Evolutionary conservation across 73 alveolate genomes (phyloP).

Genomic region (Effrenium voratum): DNA sequence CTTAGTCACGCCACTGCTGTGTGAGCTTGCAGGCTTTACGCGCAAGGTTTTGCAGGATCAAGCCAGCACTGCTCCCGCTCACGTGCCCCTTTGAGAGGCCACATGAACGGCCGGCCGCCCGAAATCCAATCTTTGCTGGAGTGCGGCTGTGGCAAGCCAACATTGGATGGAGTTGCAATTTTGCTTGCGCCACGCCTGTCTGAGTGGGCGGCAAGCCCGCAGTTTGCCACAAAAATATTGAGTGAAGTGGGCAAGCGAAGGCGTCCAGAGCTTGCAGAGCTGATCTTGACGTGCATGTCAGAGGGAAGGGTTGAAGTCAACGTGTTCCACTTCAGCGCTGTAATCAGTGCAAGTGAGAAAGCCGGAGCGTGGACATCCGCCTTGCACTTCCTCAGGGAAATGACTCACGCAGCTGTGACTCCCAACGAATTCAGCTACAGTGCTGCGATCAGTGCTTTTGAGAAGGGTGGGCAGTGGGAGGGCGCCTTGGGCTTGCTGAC

Average conservation of each 20-base stretch:
- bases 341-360: conserved; percentile 87
- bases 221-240: conserved; percentile 33
- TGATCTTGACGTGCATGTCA: conserved; percentile 48
- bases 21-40: no score
- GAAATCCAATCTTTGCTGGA: not conserved
- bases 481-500: not conserved
- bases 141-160: not conserved
- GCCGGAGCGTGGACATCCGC: conserved; percentile 53
- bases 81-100: no score
- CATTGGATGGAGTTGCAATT: not conserved
- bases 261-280: conserved; percentile 10
- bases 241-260: conserved; percentile 23
- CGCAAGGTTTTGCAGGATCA: no score
- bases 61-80: no score
- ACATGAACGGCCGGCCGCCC: no score
- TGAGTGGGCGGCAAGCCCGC: conserved; percentile 35
- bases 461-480: conserved; percentile 67
- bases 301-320: conserved; percentile 22
- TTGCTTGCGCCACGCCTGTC: not conserved
- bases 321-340: conserved; percentile 59
- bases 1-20: no score
- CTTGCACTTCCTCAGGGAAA: not conserved
- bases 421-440: conserved; percentile 71
- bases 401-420: not conserved
- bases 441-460: conserved; percentile 58